Evolutionary conservation across 495 filamentous ascomycete genomes (phyloP).

Genomic region (Viridothelium virens): DNA sequence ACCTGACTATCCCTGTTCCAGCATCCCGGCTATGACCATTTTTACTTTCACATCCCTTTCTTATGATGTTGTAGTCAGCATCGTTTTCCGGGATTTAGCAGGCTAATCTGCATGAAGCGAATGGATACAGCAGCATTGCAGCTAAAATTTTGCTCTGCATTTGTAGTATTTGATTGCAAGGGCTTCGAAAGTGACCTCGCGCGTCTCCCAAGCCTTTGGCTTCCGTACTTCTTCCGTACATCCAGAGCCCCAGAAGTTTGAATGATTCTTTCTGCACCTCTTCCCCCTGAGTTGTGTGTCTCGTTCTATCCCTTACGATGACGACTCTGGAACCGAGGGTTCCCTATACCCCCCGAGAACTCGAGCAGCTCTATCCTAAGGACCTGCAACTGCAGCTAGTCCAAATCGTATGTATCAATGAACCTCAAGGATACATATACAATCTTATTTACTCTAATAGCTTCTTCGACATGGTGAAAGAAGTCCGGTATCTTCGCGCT

Average conservation of each 20-base stretch:
- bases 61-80: background rate
- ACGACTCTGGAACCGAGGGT: constrained; percentile 63
- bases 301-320: constrained; percentile 47
- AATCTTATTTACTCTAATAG: constrained; percentile 26
- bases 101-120: too few relatives aligned
- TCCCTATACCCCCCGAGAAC: constrained; percentile 75
- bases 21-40: background rate
- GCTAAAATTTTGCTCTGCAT: background rate
- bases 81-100: background rate
- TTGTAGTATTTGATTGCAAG: background rate
- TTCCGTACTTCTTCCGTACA: background rate
- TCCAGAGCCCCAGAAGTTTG: background rate
- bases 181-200: background rate
- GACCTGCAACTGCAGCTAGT: constrained; percentile 76
- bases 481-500: constrained; percentile 75
- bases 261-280: background rate
- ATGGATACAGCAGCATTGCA: too few relatives aligned
- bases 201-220: background rate
- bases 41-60: background rate
- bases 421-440: background rate
- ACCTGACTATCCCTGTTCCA: background rate
- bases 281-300: background rate
- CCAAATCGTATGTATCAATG: constrained; percentile 56
- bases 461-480: constrained; percentile 86
- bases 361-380: constrained; percentile 70